A percentile compares a stretch with the other conserved stretches of the same genome.
These are phyloP conservation scores for Acorus calamus DNA, from an alignment of 106 monocot species.

Conservation along the genomic window DNA sequence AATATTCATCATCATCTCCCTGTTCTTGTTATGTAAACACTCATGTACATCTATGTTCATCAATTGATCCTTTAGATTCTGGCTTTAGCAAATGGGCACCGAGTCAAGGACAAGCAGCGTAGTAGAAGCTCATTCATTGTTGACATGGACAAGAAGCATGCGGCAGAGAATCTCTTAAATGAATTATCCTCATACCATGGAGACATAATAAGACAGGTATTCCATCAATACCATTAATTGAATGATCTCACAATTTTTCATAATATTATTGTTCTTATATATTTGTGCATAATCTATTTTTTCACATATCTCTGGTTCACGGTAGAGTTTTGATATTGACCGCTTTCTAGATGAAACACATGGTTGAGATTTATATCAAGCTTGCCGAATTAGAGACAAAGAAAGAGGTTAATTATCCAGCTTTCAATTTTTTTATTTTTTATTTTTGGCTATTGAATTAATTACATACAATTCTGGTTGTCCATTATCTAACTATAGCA, in stretches of 20 bases:
- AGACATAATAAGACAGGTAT: constrained; percentile 71
- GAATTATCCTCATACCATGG: constrained; percentile 74
- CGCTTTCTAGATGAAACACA: constrained; percentile 75
- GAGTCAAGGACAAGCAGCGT: constrained; percentile 91
- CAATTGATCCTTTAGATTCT: constrained; percentile 49
- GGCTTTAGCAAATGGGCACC: constrained; percentile 94
- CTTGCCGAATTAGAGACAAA: constrained; percentile 94
- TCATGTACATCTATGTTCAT: not conserved
- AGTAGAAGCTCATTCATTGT: constrained; percentile 90
- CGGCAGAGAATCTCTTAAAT: constrained; percentile 83
- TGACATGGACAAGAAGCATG: constrained; percentile 89
- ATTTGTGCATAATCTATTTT: not conserved
- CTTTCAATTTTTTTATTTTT: not conserved
- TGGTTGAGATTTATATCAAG: constrained; percentile 96
- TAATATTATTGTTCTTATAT: not conserved
- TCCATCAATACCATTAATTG: not conserved
- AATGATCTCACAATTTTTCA: not conserved
- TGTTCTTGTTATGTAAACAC: not conserved
- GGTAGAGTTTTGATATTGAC: no score
- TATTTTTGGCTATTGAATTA: not conserved
- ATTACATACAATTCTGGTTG: not conserved
- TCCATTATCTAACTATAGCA: not conserved
- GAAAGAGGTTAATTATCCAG: constrained; percentile 62
- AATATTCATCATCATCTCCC: no score
- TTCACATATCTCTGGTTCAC: no score